Evolutionary conservation across 2,329 filamentous ascomycete species (phyloP).

Genomic region (Aspergillus ochraceus): DNA sequence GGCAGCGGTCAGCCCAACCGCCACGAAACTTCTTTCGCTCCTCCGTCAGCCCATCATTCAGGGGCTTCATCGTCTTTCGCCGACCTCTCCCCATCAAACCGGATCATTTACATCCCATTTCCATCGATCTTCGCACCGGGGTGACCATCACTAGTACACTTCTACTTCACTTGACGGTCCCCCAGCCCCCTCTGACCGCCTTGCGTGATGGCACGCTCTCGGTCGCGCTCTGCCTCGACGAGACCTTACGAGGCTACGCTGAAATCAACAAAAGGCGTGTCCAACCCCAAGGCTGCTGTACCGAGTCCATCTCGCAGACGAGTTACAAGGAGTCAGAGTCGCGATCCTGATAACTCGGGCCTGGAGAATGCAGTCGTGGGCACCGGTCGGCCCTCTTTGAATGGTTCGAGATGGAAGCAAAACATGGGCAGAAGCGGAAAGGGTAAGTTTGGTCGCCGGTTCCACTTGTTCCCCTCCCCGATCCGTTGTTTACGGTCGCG

Average conservation of each 20-base stretch:
- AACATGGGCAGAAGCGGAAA: slow-evolving; percentile 6
- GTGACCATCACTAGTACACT: too few species aligned
- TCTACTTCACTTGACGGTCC: not conserved
- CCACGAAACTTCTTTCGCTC: not conserved
- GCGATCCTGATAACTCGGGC: slow-evolving; percentile 26
- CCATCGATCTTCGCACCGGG: not conserved
- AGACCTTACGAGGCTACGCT: not conserved
- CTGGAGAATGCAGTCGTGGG: slow-evolving; percentile 3
- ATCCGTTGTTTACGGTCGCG: not conserved
- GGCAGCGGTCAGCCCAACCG: not conserved
- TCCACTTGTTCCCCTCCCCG: not conserved
- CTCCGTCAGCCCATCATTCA: slow-evolving; percentile 3
- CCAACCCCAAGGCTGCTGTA: not conserved
- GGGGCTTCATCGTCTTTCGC: not conserved
- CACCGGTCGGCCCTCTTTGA: not conserved
- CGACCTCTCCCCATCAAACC: not conserved
- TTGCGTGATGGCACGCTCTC: not conserved
- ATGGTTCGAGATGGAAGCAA: slow-evolving; percentile 5
- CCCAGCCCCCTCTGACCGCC: slow-evolving; percentile 2
- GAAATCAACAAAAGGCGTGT: not conserved
- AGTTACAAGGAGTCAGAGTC: slow-evolving; percentile 41
- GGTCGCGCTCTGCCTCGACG: slow-evolving; percentile 1
- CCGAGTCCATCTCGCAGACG: slow-evolving; percentile 19
- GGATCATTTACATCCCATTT: not conserved
- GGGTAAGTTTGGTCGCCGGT: not conserved